A percentile compares a stretch with the other conserved stretches of the same genome.
These are phyloP conservation scores for Euptelea pleiosperma DNA, from an alignment of 164 flowering plant species.

Conservation along the genomic window DNA sequence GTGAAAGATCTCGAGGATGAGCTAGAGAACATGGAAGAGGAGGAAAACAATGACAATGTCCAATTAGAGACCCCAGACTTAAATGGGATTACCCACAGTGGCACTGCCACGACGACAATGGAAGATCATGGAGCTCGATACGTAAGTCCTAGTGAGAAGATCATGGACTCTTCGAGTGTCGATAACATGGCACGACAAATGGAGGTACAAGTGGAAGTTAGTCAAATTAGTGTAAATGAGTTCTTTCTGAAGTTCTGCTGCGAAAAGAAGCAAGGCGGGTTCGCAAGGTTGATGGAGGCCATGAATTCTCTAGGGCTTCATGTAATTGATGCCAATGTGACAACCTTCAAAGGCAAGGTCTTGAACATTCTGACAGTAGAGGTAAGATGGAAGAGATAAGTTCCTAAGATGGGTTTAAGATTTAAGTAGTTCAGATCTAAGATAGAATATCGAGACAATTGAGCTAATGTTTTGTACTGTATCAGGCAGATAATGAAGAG, in stretches of 20 bases:
- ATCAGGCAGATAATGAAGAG: no score
- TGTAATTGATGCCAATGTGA: slow-evolving; percentile 52
- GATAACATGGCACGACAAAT: slow-evolving; percentile 13
- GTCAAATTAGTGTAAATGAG: slow-evolving; percentile 32
- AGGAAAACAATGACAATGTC: slow-evolving; percentile 12
- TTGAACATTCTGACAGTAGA: slow-evolving; percentile 43
- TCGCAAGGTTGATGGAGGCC: slow-evolving; percentile 52
- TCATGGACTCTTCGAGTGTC: background rate
- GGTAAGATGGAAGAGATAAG: no score
- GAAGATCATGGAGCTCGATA: no score
- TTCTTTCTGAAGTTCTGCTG: slow-evolving; percentile 38
- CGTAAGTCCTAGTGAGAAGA: background rate
- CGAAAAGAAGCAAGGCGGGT: slow-evolving; percentile 41
- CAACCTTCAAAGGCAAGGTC: slow-evolving; percentile 41
- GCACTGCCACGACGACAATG: no score
- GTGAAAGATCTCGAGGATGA: slow-evolving; percentile 34
- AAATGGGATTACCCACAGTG: background rate
- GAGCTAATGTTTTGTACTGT: no score
- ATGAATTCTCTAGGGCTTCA: slow-evolving; percentile 39
- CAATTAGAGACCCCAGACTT: slow-evolving; percentile 2
- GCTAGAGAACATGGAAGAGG: slow-evolving; percentile 35
- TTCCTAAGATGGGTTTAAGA: no score
- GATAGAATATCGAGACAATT: no score
- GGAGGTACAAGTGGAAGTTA: slow-evolving; percentile 52
- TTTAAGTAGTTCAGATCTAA: no score